Base-by-base conservation (phyloP, 2,329 filamentous ascomycete species). In the Exserohilum turcica region DNA sequence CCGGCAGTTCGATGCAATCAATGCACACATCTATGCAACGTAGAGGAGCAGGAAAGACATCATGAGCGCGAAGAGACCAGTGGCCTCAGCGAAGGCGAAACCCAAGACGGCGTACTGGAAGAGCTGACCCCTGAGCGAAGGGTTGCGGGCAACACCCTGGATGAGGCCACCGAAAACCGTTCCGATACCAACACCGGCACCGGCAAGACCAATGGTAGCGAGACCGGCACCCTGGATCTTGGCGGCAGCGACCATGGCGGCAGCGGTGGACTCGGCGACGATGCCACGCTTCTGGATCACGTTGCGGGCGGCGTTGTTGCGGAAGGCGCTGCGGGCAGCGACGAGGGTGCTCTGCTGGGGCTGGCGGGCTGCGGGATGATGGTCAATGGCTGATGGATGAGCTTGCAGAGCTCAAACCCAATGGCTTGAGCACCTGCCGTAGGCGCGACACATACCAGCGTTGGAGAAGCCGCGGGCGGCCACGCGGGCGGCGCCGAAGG, bases 71-170 rank as follows among this genome's bases (percentile, higher is more conserved):
- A 83, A 82, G 56, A 83, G 77, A 74, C 88, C 89, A 73, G 90
- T 91, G 82, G 91, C 90, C 80, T 94, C 91, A 80, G 92, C 90
- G 88, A 94, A 94, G 78, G 90, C 91, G 84, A 94, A 94, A 84
- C 91, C 90, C 77, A 94, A 84, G 89, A 94, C 93, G 86, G 90
- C 90, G 83, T 94, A 93, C 71, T 89, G 90, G 89, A 94, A 96
- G 76, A 96, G 90, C 86, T 95, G 91, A 79, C 90, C 91, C 83
- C 90, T 89, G 83, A 95, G 90, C 77, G 89, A 89, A 76, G 91
- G 91, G 90, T 96, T 96, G 84, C 91, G 90, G 84, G 91, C 90
- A 79, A 94, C 90, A 82, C 87, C 87, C 81, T 90, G 87, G 77
- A 95, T 85, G 78, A 95, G 90, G 75, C 90, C 87, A 77, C 89